Conservation (phyloP, 768 basidiomycete genomes). For the Boletus eberwhitei region DNA sequence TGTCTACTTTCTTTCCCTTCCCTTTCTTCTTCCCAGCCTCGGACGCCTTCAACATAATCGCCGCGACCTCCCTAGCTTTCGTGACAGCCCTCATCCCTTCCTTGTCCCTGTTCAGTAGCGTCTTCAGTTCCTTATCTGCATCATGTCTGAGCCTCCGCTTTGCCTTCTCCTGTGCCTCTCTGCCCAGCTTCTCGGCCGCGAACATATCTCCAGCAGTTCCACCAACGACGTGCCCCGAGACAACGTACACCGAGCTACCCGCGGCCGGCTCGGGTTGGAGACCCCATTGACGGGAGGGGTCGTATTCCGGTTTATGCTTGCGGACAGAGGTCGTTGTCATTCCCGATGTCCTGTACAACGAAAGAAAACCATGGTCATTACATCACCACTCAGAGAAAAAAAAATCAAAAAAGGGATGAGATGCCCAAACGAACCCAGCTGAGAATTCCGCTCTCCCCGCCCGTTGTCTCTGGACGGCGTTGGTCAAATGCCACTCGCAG, state of each 20-base stretch:
- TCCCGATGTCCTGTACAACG: conserved; percentile 60
- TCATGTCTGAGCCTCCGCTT: conserved; percentile 59
- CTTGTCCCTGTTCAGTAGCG: conserved; percentile 59
- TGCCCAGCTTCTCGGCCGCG: conserved; percentile 67
- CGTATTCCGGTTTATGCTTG: conserved; percentile 55
- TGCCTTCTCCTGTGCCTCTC: conserved; percentile 76
- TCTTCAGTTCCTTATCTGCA: conserved; percentile 58
- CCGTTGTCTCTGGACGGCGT: conserved; percentile 70
- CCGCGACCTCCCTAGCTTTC: conserved; percentile 50
- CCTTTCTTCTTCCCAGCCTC: conserved; percentile 13
- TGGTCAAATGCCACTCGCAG: conserved; percentile 90
- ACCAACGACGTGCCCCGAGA: conserved; percentile 74
- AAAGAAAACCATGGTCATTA: neutral
- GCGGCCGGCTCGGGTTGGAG: conserved; percentile 50
- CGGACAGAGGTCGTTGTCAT: conserved; percentile 49
- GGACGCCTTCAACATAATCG: conserved; percentile 24
- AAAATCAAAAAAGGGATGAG: neutral
- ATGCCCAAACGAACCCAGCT: conserved; percentile 52
- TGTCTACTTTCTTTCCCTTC: conserved; percentile 19
- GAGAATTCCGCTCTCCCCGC: conserved; percentile 85
- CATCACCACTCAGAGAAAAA: neutral
- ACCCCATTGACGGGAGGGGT: conserved; percentile 74
- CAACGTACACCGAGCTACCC: conserved; percentile 65
- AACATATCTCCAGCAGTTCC: conserved; percentile 44
- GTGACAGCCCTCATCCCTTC: conserved; percentile 65